These are phyloP conservation scores for Pholiota conissans DNA, from an alignment of 768 basidiomycete genomes.

Conservation along the genomic window DNA sequence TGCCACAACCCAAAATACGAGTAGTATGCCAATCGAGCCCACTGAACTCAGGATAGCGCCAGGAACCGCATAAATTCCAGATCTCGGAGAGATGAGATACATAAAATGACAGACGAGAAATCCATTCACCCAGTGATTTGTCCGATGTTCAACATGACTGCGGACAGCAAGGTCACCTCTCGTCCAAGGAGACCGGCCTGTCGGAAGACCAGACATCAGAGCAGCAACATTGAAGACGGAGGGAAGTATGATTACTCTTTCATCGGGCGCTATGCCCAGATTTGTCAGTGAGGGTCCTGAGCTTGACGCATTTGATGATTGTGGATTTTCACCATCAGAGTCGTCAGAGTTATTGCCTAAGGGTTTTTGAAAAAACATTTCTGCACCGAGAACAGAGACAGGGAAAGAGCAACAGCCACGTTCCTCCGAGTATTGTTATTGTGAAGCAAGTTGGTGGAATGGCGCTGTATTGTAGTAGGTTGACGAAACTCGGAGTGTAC, in stretches of 20 bases:
- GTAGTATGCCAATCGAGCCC: conserved; percentile 33
- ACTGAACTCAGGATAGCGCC: conserved; percentile 35
- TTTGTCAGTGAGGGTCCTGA: neutral
- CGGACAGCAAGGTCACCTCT: conserved; percentile 34
- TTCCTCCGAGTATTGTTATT: neutral
- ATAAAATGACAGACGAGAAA: neutral
- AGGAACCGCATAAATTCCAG: conserved; percentile 37
- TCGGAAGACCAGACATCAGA: neutral
- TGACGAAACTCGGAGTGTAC: neutral
- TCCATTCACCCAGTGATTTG: conserved; percentile 31
- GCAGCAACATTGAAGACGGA: neutral
- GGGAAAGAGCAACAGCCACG: neutral
- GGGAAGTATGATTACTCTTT: conserved; percentile 18
- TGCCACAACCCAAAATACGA: conserved; percentile 31
- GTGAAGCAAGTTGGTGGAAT: neutral
- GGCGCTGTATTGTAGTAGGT: neutral
- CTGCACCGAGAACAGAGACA: neutral
- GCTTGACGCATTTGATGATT: neutral
- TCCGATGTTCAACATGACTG: conserved; percentile 35
- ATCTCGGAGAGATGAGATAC: conserved; percentile 15
- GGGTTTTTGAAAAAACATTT: neutral
- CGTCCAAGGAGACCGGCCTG: conserved; percentile 30
- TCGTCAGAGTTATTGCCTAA: neutral
- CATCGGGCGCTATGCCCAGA: conserved; percentile 26
- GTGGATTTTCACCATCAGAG: neutral